Conservation (phyloP, 352 stramenopile species). For the Pythium dissotocum region DNA sequence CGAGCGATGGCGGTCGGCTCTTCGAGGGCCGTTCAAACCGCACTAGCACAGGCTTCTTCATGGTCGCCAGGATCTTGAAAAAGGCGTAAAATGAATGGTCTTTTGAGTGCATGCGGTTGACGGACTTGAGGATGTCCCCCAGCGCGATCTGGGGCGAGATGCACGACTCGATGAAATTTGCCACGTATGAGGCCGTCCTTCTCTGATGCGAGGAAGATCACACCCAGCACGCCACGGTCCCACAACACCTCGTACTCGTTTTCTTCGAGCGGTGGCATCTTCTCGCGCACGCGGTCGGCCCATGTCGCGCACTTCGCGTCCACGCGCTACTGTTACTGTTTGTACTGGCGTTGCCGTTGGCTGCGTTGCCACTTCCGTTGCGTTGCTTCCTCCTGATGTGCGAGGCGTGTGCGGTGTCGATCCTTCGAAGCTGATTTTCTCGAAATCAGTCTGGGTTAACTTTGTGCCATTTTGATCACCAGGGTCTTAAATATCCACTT, state of each 20-base stretch:
- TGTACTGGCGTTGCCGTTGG: too few species aligned
- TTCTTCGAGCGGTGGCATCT: constrained; percentile 67
- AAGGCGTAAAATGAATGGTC: constrained; percentile 89
- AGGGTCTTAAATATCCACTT: not conserved
- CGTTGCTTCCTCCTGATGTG: not conserved
- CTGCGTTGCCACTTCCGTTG: not conserved
- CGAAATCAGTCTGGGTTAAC: too few species aligned
- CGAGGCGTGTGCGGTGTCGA: not conserved
- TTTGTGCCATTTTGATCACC: too few species aligned
- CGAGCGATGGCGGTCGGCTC: not conserved
- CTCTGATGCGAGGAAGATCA: constrained; percentile 87
- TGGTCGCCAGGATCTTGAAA: constrained; percentile 89
- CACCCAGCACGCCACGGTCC: constrained; percentile 84
- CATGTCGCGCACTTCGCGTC: constrained; percentile 42
- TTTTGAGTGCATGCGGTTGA: constrained; percentile 83
- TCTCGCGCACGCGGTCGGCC: constrained; percentile 81
- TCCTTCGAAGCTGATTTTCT: too few species aligned
- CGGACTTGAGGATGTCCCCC: constrained; percentile 81
- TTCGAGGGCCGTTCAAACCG: constrained; percentile 63
- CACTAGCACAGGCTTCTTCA: constrained; percentile 88
- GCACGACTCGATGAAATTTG: constrained; percentile 84
- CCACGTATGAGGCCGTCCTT: constrained; percentile 82
- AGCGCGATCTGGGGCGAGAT: constrained; percentile 72
- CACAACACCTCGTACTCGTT: constrained; percentile 89
- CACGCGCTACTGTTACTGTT: not conserved